Base-by-base conservation (phyloP, 2,329 filamentous ascomycete genomes). In the Nannizziopsis barbatae region DNA sequence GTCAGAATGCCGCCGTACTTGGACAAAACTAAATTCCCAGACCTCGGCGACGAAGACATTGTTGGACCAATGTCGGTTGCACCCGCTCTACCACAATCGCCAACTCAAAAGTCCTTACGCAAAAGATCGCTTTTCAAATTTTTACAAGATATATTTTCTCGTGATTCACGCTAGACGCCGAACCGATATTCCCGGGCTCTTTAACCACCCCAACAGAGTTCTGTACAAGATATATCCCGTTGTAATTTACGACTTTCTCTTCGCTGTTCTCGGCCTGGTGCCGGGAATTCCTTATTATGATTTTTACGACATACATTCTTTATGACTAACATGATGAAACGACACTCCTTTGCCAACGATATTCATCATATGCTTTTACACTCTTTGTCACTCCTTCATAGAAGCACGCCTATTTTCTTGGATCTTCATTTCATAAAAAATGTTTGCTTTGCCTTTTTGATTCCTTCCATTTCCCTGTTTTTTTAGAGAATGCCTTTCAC, bases 11-110 rank as follows among this genome's bases (percentile, higher is more conserved):
- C 68, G 12, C 58, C 62, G 32, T 61, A 70, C 18, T 62, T 70
- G 49, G 66, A 71, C 53, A 65, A 84, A 53, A 83, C 84, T 60
- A 95, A 95, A 65, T 95, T 95, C 59, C 88, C 88, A 18, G 80
- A 83, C 57, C 77, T 90, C 30, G 88, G 88, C 45, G 88, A 95
- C 59, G 83, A 89, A 58, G 89, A 94, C 64, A 93, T 95, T 62
- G 87, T 95, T 39, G 89, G 89, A 1, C 89, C 89, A 5, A 95
- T 95, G 89, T 79, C 63, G n/a, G 69, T 71, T 31, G 68, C 63
- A 5, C 67, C 66, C 1, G 61, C 61, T 6, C 50, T 56, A 54
- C 14, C 57, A 52, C 48, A 80, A 57, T 75, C 69, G 54, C 52
- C 66, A 51, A 56, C 62, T 27, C 44, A 47, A 50, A 66, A 59